phyloP scores from a whole-genome alignment of 306 rosid genomes.

The Biancaea sappan region DNA sequence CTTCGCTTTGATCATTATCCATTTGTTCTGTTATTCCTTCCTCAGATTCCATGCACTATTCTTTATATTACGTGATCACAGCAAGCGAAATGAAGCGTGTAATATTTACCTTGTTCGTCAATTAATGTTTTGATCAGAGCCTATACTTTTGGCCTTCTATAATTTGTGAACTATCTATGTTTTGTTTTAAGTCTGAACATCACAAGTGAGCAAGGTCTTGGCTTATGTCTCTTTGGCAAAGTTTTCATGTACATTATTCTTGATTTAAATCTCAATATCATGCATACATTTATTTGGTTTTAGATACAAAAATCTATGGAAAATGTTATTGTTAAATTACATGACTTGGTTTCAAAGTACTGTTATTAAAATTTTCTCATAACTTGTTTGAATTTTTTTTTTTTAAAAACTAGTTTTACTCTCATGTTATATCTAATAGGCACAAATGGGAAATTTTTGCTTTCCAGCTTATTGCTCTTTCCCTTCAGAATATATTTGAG shows the following conservation, averaged over 20 bases:
- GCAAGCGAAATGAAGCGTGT: not conserved
- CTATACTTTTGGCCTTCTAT: not conserved
- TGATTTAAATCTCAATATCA: conserved; percentile 23
- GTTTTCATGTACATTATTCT: conserved; percentile 26
- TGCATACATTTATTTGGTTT: conserved; percentile 7
- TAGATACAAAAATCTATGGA: not conserved
- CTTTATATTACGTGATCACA: not conserved
- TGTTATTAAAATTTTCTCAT: not conserved
- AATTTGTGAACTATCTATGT: not conserved
- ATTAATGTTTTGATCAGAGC: not conserved
- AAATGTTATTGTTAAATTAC: not conserved
- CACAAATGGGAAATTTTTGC: not conserved
- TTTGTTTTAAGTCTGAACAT: not conserved
- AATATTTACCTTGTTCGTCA: too few relatives aligned
- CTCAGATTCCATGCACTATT: not conserved
- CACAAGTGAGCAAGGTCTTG: not conserved
- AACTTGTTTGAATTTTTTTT: conserved; percentile 17
- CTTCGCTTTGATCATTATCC: not conserved
- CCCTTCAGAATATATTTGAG: conserved; percentile 5
- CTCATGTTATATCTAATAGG: not conserved
- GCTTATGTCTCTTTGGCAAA: not conserved
- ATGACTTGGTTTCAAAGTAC: not conserved
- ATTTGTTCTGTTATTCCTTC: not conserved
- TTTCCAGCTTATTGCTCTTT: not conserved
- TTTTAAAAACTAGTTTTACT: too few relatives aligned